These are phyloP conservation scores for Eutrema salsugineum DNA, from an alignment of 441 rosid genomes.

Conservation along the genomic window DNA sequence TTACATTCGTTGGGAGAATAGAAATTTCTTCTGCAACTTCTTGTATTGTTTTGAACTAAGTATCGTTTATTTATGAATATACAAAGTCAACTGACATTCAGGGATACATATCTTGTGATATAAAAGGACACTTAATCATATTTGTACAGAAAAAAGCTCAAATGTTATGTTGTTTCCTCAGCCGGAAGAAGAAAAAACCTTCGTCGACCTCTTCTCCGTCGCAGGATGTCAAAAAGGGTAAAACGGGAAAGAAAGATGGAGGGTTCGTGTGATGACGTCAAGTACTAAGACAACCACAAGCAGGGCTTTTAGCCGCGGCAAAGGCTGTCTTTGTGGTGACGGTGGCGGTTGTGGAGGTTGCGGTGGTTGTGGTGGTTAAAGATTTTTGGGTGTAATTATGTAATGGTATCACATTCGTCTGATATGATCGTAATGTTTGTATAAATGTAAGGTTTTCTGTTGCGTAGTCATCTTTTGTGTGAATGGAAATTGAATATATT, in stretches of 20 bases:
- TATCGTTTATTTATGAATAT: background rate
- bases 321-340: constrained; percentile 7
- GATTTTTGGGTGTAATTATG: too few relatives aligned
- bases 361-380: constrained; percentile 16
- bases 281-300: constrained; percentile 6
- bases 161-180: background rate
- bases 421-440: too few relatives aligned
- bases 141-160: background rate
- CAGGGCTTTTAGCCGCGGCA: constrained; percentile 8
- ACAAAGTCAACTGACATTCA: background rate
- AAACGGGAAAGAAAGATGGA: constrained; percentile 22
- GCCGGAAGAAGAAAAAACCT: constrained; percentile 13
- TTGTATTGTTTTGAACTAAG: background rate
- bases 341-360: constrained; percentile 19
- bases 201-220: background rate
- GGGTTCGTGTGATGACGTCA: constrained; percentile 11
- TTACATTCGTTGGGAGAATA: background rate
- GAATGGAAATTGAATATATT: background rate
- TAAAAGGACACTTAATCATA: background rate
- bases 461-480: background rate
- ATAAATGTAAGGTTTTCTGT: background rate
- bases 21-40: background rate
- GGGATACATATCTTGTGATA: background rate
- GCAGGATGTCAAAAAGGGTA: background rate
- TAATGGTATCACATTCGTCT: too few relatives aligned